Evolutionary conservation across 352 stramenopile genomes (phyloP).

Genomic region (Pythium rhizo-oryzae): DNA sequence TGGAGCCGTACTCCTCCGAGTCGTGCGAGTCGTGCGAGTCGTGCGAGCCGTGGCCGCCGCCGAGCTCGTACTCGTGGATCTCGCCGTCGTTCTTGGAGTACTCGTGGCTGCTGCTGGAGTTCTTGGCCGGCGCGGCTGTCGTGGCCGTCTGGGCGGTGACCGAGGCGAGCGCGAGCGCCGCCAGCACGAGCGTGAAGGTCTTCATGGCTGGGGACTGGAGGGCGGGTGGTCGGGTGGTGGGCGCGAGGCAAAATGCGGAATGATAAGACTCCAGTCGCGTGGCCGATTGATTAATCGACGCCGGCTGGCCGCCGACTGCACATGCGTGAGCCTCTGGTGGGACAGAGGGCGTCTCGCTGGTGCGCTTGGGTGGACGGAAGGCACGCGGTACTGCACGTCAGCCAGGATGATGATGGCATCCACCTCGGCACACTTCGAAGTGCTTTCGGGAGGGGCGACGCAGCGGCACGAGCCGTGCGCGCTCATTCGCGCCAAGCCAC

Average conservation of each 20-base stretch:
- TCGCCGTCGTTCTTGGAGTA: neutral
- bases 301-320: neutral
- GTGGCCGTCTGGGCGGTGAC: slow-evolving; percentile 13
- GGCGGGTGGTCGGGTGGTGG: neutral
- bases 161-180: slow-evolving; percentile 17
- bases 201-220: slow-evolving; percentile 20
- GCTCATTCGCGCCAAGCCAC: slow-evolving; percentile 12
- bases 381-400: neutral
- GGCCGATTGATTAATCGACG: slow-evolving; percentile 3
- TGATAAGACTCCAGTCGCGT: slow-evolving; percentile 5
- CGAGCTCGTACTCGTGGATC: slow-evolving; percentile 16
- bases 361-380: neutral
- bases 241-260: slow-evolving; percentile 15
- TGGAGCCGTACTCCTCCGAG: neutral
- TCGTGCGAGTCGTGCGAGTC: neutral
- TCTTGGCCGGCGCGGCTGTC: slow-evolving; percentile 7
- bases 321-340: no score
- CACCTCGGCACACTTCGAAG: no score
- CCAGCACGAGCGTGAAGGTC: slow-evolving; percentile 24
- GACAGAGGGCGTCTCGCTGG: no score
- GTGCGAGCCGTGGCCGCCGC: neutral
- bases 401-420: no score
- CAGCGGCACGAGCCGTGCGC: slow-evolving; percentile 1
- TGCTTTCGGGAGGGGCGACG: no score
- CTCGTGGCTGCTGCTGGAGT: slow-evolving; percentile 3